Conservation (phyloP, 495 filamentous ascomycete species). For the Apiosordaria backusii region DNA sequence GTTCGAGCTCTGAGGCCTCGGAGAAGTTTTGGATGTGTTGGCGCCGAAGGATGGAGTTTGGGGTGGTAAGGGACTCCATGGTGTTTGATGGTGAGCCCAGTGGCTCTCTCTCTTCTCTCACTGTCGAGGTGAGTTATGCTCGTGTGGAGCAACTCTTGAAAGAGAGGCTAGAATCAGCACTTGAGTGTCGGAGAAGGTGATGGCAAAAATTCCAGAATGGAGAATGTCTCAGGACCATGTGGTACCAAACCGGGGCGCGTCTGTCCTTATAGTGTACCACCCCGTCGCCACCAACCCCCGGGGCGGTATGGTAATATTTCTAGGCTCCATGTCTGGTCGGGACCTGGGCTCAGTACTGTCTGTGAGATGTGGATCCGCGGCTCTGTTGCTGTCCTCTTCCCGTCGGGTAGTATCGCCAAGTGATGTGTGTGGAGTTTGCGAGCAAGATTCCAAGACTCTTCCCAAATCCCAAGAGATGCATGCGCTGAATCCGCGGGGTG, state of each 20-base stretch:
- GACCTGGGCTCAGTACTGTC: neutral
- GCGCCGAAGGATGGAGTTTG: neutral
- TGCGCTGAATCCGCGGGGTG: neutral
- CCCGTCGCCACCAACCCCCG: neutral
- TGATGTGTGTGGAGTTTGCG: neutral
- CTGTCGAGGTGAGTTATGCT: neutral
- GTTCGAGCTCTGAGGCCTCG: conserved; percentile 41
- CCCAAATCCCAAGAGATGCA: neutral
- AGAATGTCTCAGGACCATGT: neutral
- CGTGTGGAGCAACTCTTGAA: neutral
- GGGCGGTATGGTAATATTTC: neutral
- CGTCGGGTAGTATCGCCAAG: neutral
- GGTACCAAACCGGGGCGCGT: neutral
- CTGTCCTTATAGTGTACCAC: neutral
- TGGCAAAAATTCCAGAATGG: neutral
- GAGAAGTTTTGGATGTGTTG: conserved; percentile 39
- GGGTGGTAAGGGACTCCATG: neutral
- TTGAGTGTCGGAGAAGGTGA: neutral
- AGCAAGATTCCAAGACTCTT: neutral
- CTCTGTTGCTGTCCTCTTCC: neutral
- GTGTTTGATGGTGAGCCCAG: neutral
- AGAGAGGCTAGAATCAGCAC: too few species aligned
- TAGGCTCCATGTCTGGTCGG: neutral
- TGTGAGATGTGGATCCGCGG: neutral
- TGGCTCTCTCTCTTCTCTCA: neutral